Evolutionary conservation across 805 yeast genomes (phyloP).

Genomic region (Kodamaea lidongshanica): DNA sequence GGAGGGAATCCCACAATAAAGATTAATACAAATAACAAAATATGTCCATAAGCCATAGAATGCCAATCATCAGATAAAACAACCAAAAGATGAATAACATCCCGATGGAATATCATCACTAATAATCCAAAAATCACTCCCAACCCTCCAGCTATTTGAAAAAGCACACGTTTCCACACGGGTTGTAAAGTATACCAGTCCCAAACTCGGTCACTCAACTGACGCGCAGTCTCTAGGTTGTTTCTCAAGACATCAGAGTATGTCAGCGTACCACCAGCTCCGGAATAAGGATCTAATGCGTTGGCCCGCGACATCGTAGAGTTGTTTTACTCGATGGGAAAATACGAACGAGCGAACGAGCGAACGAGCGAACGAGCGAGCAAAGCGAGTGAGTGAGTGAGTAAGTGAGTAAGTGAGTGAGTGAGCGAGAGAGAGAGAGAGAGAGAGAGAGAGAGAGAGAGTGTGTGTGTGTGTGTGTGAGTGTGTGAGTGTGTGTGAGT

Average conservation of each 20-base stretch:
- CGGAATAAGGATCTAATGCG: too few species aligned
- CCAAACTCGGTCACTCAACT: conserved; percentile 2
- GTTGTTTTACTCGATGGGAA: too few species aligned
- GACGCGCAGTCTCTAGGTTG: conserved; percentile 5
- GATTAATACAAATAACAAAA: conserved; percentile 46
- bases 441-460: too few species aligned
- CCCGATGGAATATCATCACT: conserved; percentile 30
- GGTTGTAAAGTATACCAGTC: conserved; percentile 17
- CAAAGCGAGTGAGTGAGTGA: too few species aligned
- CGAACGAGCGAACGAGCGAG: too few species aligned
- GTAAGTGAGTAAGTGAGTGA: too few species aligned
- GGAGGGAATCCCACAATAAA: conserved; percentile 86
- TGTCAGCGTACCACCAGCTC: not conserved
- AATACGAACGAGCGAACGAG: too few species aligned
- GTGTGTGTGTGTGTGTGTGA: too few species aligned
- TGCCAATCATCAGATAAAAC: conserved; percentile 41
- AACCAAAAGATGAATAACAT: conserved; percentile 33
- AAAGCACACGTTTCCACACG: conserved; percentile 8
- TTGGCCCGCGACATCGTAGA: too few species aligned
- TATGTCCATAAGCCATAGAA: conserved; percentile 33
- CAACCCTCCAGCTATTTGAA: conserved; percentile 13
- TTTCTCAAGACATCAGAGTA: conserved; percentile 7
- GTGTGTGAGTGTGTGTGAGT: too few species aligned
- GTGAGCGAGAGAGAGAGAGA: too few species aligned
- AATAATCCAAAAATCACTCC: conserved; percentile 15